Conservation (phyloP, 2,329 filamentous ascomycete genomes). For the Phialemoniopsis sp. region DNA sequence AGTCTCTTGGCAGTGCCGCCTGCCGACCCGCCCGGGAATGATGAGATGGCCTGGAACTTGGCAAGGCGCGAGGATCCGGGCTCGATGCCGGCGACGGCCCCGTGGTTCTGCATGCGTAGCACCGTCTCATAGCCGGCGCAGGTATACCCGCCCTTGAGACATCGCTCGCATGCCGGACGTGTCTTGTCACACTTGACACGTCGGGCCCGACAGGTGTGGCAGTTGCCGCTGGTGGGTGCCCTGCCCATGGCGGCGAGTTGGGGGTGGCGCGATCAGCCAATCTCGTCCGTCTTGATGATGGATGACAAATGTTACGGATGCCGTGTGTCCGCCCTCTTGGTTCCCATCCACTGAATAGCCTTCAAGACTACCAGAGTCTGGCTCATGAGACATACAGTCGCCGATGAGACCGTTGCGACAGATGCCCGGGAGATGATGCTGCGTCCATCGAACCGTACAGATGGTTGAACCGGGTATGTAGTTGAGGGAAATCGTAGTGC, state of each 20-base stretch:
- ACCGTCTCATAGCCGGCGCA: slow-evolving; percentile 19
- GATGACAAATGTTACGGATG: too few relatives aligned
- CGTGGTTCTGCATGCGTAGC: slow-evolving; percentile 18
- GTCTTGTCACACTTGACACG: slow-evolving; percentile 20
- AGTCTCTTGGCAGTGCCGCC: too few relatives aligned
- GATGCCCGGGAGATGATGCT: too few relatives aligned
- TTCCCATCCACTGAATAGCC: not conserved
- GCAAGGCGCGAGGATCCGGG: slow-evolving; percentile 15
- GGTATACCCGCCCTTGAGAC: slow-evolving; percentile 13
- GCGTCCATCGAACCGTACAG: too few relatives aligned
- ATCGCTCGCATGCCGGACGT: slow-evolving; percentile 15
- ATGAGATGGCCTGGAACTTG: slow-evolving; percentile 13
- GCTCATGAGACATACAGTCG: not conserved
- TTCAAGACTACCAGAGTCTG: too few relatives aligned
- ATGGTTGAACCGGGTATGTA: too few relatives aligned
- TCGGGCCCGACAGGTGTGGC: slow-evolving; percentile 18
- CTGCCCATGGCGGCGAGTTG: slow-evolving; percentile 13
- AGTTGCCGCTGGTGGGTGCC: slow-evolving; percentile 19
- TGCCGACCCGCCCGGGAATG: slow-evolving; percentile 6
- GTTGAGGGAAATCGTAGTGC: too few relatives aligned
- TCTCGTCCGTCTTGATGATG: not conserved
- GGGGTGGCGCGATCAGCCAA: not conserved
- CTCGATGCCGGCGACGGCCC: slow-evolving; percentile 14
- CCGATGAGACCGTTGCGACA: not conserved
- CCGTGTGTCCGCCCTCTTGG: too few relatives aligned